Conservation (phyloP, 495 filamentous ascomycete species). For the Neurospora pannonica region DNA sequence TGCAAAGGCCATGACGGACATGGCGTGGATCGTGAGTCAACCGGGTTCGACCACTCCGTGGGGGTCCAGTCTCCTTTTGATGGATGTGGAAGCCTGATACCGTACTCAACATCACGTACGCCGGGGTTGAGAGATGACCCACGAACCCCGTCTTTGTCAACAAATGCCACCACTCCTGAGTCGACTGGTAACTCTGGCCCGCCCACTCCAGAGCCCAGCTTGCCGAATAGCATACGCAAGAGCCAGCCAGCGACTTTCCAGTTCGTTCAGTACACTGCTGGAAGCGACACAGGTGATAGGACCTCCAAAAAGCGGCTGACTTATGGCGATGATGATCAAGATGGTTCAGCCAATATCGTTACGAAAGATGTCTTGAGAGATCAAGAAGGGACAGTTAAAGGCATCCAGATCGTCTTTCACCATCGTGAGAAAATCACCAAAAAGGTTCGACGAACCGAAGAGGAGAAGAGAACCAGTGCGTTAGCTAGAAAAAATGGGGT, state of each 20-base stretch:
- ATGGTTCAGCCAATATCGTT: not conserved
- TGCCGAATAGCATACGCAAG: not conserved
- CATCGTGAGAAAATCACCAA: not conserved
- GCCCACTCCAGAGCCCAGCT: not conserved
- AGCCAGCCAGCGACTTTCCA: not conserved
- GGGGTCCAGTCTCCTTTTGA: not conserved
- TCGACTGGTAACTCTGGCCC: not conserved
- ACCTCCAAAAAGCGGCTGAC: constrained; percentile 10
- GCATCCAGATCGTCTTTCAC: not conserved
- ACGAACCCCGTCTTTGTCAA: not conserved
- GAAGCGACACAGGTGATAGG: not conserved
- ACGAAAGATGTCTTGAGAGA: not conserved
- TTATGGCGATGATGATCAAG: not conserved
- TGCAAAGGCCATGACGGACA: not conserved
- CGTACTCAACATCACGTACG: not conserved
- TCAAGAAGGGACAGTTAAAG: not conserved
- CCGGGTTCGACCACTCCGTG: not conserved
- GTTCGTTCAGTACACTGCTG: constrained; percentile 14
- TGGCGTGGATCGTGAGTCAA: not conserved
- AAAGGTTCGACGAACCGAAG: constrained; percentile 1
- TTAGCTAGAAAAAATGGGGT: constrained; percentile 18
- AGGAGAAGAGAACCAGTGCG: constrained; percentile 11
- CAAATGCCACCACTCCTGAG: not conserved
- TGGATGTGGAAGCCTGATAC: not conserved
- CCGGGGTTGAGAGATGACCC: not conserved